These are phyloP conservation scores for Marasmius sp. DNA, from an alignment of 1,284 basidiomycete species.

Conservation along the genomic window DNA sequence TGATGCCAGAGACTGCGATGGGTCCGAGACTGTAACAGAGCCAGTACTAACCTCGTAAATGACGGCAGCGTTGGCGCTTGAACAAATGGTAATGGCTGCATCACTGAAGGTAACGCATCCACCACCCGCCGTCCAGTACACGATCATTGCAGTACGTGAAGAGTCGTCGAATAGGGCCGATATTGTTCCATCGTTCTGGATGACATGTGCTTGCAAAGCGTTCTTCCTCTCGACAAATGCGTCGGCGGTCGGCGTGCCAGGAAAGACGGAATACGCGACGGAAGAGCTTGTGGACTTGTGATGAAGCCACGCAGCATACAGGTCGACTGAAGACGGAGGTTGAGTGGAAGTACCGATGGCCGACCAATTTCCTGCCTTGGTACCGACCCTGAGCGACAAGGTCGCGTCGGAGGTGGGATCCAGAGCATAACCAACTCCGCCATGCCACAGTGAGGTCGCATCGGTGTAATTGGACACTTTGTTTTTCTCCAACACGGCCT, in stretches of 20 bases:
- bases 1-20: conserved; percentile 4
- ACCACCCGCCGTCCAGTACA: conserved; percentile 41
- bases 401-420: conserved; percentile 22
- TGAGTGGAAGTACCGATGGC: conserved; percentile 59
- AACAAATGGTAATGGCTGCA: not conserved
- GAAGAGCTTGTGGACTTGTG: conserved; percentile 36
- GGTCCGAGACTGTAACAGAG: conserved; percentile 4
- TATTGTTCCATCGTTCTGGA: conserved; percentile 43
- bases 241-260: conserved; percentile 34
- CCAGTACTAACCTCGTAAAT: not conserved
- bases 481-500: not conserved
- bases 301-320: conserved; percentile 62
- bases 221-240: conserved; percentile 31
- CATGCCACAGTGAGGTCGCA: conserved; percentile 54
- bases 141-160: conserved; percentile 38
- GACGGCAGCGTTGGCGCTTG: not conserved
- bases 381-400: conserved; percentile 48
- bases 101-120: not conserved
- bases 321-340: conserved; percentile 49
- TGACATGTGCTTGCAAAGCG: conserved; percentile 29
- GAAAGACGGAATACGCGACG: conserved; percentile 55
- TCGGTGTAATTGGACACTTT: conserved; percentile 1
- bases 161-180: conserved; percentile 41
- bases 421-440: conserved; percentile 54
- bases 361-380: conserved; percentile 60